These are phyloP conservation scores for Daldinia concentrica DNA, from an alignment of 495 filamentous ascomycete genomes.

Conservation along the genomic window DNA sequence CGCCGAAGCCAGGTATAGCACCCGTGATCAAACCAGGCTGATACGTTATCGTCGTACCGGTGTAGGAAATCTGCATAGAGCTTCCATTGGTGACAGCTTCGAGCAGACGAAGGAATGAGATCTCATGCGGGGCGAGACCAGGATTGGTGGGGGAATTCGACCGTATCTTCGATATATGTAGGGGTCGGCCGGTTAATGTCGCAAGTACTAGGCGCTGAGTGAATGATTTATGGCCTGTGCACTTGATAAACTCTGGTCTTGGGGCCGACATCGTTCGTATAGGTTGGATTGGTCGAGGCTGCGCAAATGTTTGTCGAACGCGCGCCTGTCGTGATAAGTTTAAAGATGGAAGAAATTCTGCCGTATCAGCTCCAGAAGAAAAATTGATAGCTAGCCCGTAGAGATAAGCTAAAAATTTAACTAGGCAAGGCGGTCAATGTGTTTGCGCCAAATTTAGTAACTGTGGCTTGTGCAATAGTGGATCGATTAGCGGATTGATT, in stretches of 20 bases:
- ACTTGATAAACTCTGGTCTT: slow-evolving; percentile 63
- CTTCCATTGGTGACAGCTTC: slow-evolving; percentile 96
- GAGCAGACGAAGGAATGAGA: slow-evolving; percentile 94
- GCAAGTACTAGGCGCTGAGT: slow-evolving; percentile 86
- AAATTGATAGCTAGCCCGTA: slow-evolving; percentile 7
- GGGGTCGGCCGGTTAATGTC: slow-evolving; percentile 86
- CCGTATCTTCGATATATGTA: slow-evolving; percentile 94
- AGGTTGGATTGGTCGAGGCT: slow-evolving; percentile 4
- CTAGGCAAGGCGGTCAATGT: slow-evolving; percentile 35
- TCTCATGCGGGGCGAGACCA: slow-evolving; percentile 89
- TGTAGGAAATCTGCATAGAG: slow-evolving; percentile 91
- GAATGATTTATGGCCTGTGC: slow-evolving; percentile 85
- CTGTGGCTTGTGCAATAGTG: slow-evolving; percentile 14
- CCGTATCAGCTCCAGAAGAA: slow-evolving; percentile 23
- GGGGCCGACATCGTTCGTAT: slow-evolving; percentile 51
- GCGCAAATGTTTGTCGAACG: slow-evolving; percentile 12
- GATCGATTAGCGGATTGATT: slow-evolving; percentile 16
- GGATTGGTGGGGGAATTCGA: slow-evolving; percentile 82
- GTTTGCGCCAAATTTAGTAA: slow-evolving; percentile 28
- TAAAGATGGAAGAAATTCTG: slow-evolving; percentile 38
- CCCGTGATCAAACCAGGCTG: slow-evolving; percentile 92
- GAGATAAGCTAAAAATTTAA: slow-evolving; percentile 15
- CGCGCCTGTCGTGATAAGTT: slow-evolving; percentile 8
- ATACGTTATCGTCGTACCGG: slow-evolving; percentile 90
- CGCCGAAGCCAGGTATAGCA: slow-evolving; percentile 70